phyloP scores from a whole-genome alignment of 169 alveolate species.

The Neospora caninum region DNA sequence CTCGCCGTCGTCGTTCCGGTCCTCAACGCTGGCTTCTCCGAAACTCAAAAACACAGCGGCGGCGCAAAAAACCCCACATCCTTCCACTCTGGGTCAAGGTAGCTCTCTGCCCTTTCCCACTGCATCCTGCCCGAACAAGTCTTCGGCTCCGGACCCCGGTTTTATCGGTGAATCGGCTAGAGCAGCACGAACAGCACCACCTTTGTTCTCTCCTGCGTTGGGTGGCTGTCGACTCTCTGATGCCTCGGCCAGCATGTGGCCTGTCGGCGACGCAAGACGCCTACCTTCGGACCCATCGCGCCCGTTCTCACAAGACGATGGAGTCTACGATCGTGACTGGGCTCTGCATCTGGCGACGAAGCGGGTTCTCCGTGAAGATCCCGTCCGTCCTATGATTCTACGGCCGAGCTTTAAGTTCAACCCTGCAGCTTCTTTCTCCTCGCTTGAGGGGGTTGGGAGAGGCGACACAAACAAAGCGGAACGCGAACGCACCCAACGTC shows the following conservation, averaged over 20 bases:
- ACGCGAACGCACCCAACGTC: neutral
- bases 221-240: too few relatives aligned
- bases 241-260: too few relatives aligned
- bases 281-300: too few relatives aligned
- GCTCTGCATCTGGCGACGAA: slow-evolving; percentile 16
- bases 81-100: neutral
- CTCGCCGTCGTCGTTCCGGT: neutral
- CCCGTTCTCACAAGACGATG: too few relatives aligned
- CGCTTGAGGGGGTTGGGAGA: neutral
- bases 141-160: neutral
- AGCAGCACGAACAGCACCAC: too few relatives aligned
- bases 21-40: neutral
- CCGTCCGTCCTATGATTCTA: neutral
- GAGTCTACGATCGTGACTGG: neutral
- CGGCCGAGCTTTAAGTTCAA: neutral
- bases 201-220: too few relatives aligned
- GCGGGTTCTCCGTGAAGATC: neutral
- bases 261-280: too few relatives aligned
- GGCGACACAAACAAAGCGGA: neutral
- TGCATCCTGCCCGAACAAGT: neutral
- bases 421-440: neutral
- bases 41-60: neutral
- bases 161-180: too few relatives aligned
- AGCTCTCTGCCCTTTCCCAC: neutral
- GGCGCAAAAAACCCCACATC: neutral